Conservation (phyloP, 176 grass and related monocot species). For the Metroxylon sagu region DNA sequence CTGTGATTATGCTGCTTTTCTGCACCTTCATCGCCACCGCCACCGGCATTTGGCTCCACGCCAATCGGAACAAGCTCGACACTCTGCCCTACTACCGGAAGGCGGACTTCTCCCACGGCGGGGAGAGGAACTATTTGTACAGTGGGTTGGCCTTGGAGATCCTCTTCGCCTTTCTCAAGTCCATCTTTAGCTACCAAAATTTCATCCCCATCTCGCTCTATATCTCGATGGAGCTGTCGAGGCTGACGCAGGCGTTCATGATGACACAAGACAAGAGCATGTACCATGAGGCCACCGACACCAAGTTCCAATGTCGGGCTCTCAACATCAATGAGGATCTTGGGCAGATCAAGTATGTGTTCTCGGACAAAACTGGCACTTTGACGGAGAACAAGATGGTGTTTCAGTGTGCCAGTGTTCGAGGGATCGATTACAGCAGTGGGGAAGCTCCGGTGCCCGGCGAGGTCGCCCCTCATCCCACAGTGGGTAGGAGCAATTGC, state of each 20-base stretch:
- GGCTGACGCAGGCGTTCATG: slow-evolving; percentile 70
- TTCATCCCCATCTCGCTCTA: slow-evolving; percentile 93
- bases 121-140: slow-evolving; percentile 55
- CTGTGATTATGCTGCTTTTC: background rate
- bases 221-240: slow-evolving; percentile 88
- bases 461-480: slow-evolving; percentile 33
- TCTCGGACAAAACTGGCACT: slow-evolving; percentile 89
- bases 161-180: slow-evolving; percentile 63
- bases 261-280: slow-evolving; percentile 51
- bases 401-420: slow-evolving; percentile 52
- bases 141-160: slow-evolving; percentile 68
- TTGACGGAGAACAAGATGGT: slow-evolving; percentile 90
- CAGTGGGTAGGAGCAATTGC: slow-evolving; percentile 45
- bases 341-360: slow-evolving; percentile 83
- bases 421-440: slow-evolving; percentile 59
- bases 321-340: slow-evolving; percentile 92
- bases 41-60: slow-evolving; percentile 11
- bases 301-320: slow-evolving; percentile 72
- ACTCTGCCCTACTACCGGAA: slow-evolving; percentile 6
- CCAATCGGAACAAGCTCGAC: background rate
- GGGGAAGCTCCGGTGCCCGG: slow-evolving; percentile 14
- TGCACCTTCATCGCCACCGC: background rate
- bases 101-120: slow-evolving; percentile 51
- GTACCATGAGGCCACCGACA: slow-evolving; percentile 48
- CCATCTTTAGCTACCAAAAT: slow-evolving; percentile 79